Evolutionary conservation across 768 basidiomycete species (phyloP).

Genomic region (Suillus plorans): DNA sequence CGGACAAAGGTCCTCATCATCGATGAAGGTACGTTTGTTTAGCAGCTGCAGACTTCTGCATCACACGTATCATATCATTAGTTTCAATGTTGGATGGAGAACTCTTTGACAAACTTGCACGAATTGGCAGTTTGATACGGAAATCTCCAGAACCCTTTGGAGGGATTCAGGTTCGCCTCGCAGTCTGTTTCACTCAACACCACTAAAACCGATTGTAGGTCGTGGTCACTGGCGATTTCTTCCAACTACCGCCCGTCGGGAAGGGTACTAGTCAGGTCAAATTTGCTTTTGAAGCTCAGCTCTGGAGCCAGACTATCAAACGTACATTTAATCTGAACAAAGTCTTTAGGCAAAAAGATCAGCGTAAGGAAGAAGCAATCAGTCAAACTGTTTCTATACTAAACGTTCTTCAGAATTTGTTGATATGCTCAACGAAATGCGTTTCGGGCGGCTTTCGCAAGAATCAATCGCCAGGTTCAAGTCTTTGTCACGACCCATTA

Average conservation of each 20-base stretch:
- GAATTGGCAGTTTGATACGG: constrained; percentile 64
- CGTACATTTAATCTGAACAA: constrained; percentile 91
- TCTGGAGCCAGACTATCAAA: constrained; percentile 73
- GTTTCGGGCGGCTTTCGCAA: constrained; percentile 72
- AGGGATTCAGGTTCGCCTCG: constrained; percentile 74
- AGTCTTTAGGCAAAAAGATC: constrained; percentile 93
- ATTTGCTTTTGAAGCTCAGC: constrained; percentile 89
- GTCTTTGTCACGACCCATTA: constrained; percentile 64
- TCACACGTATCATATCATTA: constrained; percentile 29
- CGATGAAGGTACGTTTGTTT: constrained; percentile 60
- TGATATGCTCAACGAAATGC: constrained; percentile 98
- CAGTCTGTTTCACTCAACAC: not conserved
- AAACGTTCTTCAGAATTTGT: constrained; percentile 68
- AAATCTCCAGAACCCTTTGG: constrained; percentile 78
- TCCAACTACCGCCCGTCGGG: constrained; percentile 92
- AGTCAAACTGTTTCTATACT: constrained; percentile 5
- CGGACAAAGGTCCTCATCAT: constrained; percentile 83
- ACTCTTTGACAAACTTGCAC: constrained; percentile 86
- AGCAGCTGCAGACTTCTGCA: not conserved
- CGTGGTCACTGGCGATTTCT: constrained; percentile 95
- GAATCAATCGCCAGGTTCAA: constrained; percentile 72
- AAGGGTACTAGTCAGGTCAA: constrained; percentile 61
- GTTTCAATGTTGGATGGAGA: constrained; percentile 98
- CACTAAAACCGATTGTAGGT: constrained; percentile 44
- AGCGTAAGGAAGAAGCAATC: constrained; percentile 49